A percentile compares a stretch with the other conserved stretches of the same genome.
These are phyloP conservation scores for Protostelium mycophagum DNA, from an alignment of 78 protist species.

Conservation along the genomic window DNA sequence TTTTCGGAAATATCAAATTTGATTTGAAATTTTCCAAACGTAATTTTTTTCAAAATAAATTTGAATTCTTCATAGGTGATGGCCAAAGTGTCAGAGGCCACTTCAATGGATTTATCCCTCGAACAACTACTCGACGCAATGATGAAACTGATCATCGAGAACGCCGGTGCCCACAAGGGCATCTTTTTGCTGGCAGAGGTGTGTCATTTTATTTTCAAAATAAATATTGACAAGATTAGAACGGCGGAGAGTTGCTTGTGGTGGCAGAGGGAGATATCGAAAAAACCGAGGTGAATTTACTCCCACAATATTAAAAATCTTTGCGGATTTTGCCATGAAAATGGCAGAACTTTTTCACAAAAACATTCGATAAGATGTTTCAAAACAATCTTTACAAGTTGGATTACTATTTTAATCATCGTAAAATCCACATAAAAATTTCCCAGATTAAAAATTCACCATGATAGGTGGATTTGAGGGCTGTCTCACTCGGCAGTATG, in stretches of 20 bases:
- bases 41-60: too few species aligned
- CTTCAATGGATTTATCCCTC: not conserved
- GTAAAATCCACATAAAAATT: too few species aligned
- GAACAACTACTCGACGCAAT: not conserved
- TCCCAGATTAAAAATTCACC: too few species aligned
- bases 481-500: not conserved
- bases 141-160: not conserved
- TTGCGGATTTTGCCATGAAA: not conserved
- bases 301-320: not conserved
- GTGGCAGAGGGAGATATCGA: not conserved
- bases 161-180: not conserved
- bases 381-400: too few species aligned
- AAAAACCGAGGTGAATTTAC: not conserved
- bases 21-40: too few species aligned
- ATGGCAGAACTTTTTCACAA: too few species aligned
- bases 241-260: not conserved
- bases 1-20: too few species aligned
- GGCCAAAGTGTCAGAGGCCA: not conserved
- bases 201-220: not conserved
- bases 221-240: not conserved
- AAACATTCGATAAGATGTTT: too few species aligned
- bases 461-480: not conserved
- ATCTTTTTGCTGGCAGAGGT: not conserved
- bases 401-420: too few species aligned
- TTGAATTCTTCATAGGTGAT: too few species aligned